These are phyloP conservation scores for Elsinoe perseae DNA, from an alignment of 2,329 filamentous ascomycete species.

Conservation along the genomic window DNA sequence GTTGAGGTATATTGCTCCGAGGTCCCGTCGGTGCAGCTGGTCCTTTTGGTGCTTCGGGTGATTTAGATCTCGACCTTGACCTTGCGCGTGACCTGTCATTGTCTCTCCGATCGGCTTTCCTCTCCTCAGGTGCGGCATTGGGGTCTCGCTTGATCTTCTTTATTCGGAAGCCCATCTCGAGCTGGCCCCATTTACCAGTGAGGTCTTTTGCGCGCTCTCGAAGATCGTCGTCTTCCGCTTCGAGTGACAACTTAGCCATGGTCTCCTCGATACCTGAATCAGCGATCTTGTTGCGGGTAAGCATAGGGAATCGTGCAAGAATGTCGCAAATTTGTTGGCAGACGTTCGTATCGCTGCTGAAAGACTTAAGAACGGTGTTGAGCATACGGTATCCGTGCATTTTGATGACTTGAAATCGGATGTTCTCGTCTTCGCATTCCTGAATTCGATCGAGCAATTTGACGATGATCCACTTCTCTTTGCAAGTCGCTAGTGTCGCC, in stretches of 20 bases:
- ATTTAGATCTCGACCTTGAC: conserved; percentile 43
- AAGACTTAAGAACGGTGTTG: conserved; percentile 75
- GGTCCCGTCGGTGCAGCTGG: conserved; percentile 43
- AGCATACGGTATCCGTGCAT: conserved; percentile 97
- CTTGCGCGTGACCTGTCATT: conserved; percentile 40
- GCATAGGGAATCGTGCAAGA: conserved; percentile 75
- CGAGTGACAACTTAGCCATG: conserved; percentile 60
- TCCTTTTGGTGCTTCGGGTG: conserved; percentile 35
- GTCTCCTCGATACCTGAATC: conserved; percentile 90
- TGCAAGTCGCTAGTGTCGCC: conserved; percentile 93
- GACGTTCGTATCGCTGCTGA: conserved; percentile 83
- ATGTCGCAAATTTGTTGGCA: conserved; percentile 85
- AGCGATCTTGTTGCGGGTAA: conserved; percentile 94
- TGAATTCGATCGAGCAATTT: conserved; percentile 88
- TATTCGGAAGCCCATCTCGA: conserved; percentile 88
- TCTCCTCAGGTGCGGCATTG: conserved; percentile 43
- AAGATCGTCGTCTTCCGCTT: conserved; percentile 61
- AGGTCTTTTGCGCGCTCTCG: conserved; percentile 62
- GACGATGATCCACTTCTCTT: conserved; percentile 98
- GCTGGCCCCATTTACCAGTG: conserved; percentile 76
- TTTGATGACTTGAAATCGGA: conserved; percentile 79
- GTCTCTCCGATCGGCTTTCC: conserved; percentile 53
- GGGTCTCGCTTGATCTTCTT: conserved; percentile 79
- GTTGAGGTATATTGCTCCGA: conserved; percentile 47
- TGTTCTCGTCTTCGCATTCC: conserved; percentile 74